Evolutionary conservation across 169 alveolate genomes (phyloP), one percentile per base, ranked within the genome.

Genomic region (Ophryocystis elektroscirrha): DNA sequence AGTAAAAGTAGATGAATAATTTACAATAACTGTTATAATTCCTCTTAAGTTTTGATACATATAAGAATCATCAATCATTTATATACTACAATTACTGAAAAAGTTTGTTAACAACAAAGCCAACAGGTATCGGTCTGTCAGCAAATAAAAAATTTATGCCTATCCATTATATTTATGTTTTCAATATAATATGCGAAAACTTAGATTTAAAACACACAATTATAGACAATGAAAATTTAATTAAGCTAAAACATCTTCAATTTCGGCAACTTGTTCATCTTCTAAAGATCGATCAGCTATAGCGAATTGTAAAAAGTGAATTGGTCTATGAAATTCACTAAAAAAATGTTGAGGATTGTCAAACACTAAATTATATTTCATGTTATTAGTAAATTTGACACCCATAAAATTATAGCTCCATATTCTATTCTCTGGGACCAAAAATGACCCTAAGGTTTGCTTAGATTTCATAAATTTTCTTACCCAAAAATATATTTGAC

Each of bases 321-420:
- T 60, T 16, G 74, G 73, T 48, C 99, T 73, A 75, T 94, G 99
- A 35, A 79, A 59, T 57, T 93, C 98, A 58, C 90, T 85, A 68
- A 90, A 91, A 70, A 85, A 94, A 39, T 89, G 95, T 51, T 81
- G 83, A 2, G 98, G 98, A 25, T 76, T 83, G 42, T 83, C 96
- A 5, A 91, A 60, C 39, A 65, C 75, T 9, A 89, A 71, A 26
- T 79, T 72, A 66, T 86, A 93, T 51, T 83, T 82, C 89, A 84
- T 85, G 59, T 77, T 76, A 27, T 73, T 70, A 36, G 81, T 75
- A 61, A 56, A 61, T 68, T 71, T 71, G 42, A 81, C 80, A 26
- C 97, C 98, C 90, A 87, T 89, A 67, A 92, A 86, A 77, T 91
- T 89, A 73, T 91, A 95, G 75, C 89, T 93, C 99, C 99, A 95